A percentile compares a stretch with the other conserved stretches of the same genome.
These are phyloP conservation scores for Hymenoscyphus infarciens DNA, from an alignment of 2,329 filamentous ascomycete genomes.

Conservation along the genomic window DNA sequence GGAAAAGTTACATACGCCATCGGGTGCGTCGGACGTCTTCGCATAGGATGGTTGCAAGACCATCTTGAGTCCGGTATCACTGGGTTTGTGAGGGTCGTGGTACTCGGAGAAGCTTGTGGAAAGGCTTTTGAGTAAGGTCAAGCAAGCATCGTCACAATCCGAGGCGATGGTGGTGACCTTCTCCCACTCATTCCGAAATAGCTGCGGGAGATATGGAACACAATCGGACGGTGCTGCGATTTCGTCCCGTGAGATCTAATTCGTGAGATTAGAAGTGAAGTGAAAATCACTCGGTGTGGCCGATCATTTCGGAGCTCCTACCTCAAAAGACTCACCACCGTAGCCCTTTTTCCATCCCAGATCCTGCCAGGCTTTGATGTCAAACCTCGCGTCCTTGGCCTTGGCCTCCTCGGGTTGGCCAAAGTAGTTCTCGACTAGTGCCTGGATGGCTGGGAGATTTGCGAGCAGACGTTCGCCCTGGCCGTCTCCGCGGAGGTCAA, in stretches of 20 bases:
- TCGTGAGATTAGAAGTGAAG: slow-evolving; percentile 10
- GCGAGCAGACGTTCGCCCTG: slow-evolving; percentile 17
- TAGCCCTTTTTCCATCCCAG: slow-evolving; percentile 20
- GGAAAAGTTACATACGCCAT: slow-evolving; percentile 8
- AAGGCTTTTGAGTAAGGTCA: slow-evolving; percentile 21
- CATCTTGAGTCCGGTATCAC: slow-evolving; percentile 27
- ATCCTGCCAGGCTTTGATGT: slow-evolving; percentile 24
- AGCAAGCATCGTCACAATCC: slow-evolving; percentile 21
- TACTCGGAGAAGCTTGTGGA: slow-evolving; percentile 16
- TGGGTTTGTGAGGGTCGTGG: slow-evolving; percentile 24
- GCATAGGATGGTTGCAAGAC: slow-evolving; percentile 22
- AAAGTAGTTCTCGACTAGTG: slow-evolving; percentile 20
- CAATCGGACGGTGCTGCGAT: slow-evolving; percentile 9
- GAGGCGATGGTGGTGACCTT: slow-evolving; percentile 18
- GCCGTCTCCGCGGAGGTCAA: slow-evolving; percentile 20
- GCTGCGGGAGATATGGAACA: slow-evolving; percentile 12
- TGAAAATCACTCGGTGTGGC: neutral
- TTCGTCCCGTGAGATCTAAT: slow-evolving; percentile 23
- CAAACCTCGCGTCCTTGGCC: slow-evolving; percentile 18
- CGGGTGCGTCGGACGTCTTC: slow-evolving; percentile 16
- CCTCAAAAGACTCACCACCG: slow-evolving; percentile 22
- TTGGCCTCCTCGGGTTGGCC: slow-evolving; percentile 18
- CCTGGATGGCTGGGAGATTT: slow-evolving; percentile 18
- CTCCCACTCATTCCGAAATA: slow-evolving; percentile 18
- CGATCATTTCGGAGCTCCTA: slow-evolving; percentile 9